Percentiles rank a stretch among this genome's conserved stretches.
Evolutionary conservation across 805 yeast genomes (phyloP).

Genomic region (Candida methanosorbosa): DNA sequence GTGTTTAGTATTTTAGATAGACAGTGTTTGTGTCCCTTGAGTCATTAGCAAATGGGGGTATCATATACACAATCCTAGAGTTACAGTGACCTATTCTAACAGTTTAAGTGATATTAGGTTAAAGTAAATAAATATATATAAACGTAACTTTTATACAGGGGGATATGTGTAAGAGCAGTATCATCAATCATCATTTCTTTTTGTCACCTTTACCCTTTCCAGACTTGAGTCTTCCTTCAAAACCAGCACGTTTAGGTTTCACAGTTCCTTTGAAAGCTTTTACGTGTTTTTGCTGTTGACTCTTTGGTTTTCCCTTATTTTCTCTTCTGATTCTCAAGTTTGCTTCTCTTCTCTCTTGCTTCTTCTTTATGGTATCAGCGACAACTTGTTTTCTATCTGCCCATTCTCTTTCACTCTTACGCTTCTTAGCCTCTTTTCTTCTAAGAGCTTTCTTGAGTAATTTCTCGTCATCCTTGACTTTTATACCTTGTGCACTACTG

Average conservation of each 20-base stretch:
- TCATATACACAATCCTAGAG: no score
- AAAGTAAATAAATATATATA: no score
- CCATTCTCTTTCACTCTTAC: constrained; percentile 90
- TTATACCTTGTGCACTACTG: constrained; percentile 81
- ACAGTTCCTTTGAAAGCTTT: constrained; percentile 53
- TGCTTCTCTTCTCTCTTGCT: constrained; percentile 84
- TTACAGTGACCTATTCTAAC: no score
- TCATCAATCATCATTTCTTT: background rate
- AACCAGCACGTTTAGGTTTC: constrained; percentile 65
- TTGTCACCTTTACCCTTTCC: constrained; percentile 10
- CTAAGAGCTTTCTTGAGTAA: constrained; percentile 79
- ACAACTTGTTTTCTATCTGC: constrained; percentile 78
- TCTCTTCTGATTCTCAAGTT: constrained; percentile 80
- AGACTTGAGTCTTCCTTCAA: constrained; percentile 53
- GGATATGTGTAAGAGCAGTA: no score
- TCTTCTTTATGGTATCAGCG: constrained; percentile 61
- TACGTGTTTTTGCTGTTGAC: constrained; percentile 59
- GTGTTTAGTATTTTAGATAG: no score
- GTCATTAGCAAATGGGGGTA: no score
- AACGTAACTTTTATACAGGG: no score
- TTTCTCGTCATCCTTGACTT: constrained; percentile 84
- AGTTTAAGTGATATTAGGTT: no score
- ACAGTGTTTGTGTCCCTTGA: no score
- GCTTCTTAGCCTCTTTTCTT: constrained; percentile 73
- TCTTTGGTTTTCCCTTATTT: constrained; percentile 73